Evolutionary conservation across 2,329 filamentous ascomycete genomes (phyloP).

Genomic region (Camillea tinctor): DNA sequence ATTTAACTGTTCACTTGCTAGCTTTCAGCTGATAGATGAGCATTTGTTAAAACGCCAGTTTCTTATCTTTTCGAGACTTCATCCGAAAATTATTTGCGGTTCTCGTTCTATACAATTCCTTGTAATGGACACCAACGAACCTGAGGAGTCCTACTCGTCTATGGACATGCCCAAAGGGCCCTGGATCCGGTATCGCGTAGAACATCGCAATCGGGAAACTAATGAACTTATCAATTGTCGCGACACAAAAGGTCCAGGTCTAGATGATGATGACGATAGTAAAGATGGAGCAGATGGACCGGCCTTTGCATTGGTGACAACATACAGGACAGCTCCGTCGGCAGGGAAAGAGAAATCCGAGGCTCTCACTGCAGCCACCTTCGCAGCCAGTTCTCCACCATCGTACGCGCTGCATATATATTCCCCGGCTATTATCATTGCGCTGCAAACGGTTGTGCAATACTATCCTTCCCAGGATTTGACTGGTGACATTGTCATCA

Average conservation of each 20-base stretch:
- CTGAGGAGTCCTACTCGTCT: not conserved
- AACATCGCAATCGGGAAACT: conserved; percentile 3
- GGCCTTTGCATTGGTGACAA: conserved; percentile 11
- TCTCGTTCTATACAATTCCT: not conserved
- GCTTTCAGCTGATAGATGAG: not conserved
- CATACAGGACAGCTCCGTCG: not conserved
- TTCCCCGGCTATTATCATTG: conserved; percentile 22
- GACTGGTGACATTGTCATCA: conserved; percentile 14
- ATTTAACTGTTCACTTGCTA: not conserved
- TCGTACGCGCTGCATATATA: conserved; percentile 21
- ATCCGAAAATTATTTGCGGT: no score
- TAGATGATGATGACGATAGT: not conserved
- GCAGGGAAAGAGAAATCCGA: not conserved
- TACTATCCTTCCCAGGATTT: conserved; percentile 29
- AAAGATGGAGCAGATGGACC: not conserved
- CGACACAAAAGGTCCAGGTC: not conserved
- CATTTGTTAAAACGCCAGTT: not conserved
- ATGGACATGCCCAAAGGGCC: not conserved
- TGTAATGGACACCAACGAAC: not conserved
- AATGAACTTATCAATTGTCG: conserved; percentile 2
- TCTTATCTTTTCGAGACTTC: not conserved
- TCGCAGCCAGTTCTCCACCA: conserved; percentile 6
- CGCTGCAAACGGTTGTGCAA: conserved; percentile 25
- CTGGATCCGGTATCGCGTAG: conserved; percentile 9
- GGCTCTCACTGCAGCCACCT: not conserved